Evolutionary conservation across 495 filamentous ascomycete genomes (phyloP).

Genomic region (Talaromyces wortmannii): DNA sequence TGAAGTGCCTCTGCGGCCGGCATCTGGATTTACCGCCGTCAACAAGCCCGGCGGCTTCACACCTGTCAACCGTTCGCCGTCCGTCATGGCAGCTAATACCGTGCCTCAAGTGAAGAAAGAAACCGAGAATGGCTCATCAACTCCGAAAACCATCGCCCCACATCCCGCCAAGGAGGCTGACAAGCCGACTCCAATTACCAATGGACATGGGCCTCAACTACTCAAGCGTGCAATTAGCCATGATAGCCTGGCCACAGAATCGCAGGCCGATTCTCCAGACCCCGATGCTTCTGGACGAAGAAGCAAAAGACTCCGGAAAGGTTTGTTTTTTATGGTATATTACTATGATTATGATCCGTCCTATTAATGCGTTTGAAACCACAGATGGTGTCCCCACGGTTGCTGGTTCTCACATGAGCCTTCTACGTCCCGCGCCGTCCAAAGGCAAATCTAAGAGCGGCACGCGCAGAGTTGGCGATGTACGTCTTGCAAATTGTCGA

Average conservation of each 20-base stretch:
- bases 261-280: constrained; percentile 53
- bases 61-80: constrained; percentile 54
- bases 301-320: constrained; percentile 92
- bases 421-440: constrained; percentile 76
- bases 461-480: constrained; percentile 66
- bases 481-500: constrained; percentile 28
- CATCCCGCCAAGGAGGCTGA: constrained; percentile 19
- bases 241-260: constrained; percentile 52
- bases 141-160: constrained; percentile 32
- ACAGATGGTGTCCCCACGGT: constrained; percentile 82
- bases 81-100: constrained; percentile 48
- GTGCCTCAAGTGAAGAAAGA: constrained; percentile 42
- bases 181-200: constrained; percentile 43
- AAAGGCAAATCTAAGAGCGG: constrained; percentile 62
- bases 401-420: constrained; percentile 93
- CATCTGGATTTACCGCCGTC: constrained; percentile 75
- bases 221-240: constrained; percentile 81
- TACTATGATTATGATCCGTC: background rate
- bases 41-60: constrained; percentile 69
- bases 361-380: constrained; percentile 15
- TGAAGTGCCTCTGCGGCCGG: constrained; percentile 45
- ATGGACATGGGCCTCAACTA: constrained; percentile 49
- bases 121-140: constrained; percentile 36
- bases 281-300: constrained; percentile 72
- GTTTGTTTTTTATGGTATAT: constrained; percentile 34